Evolutionary conservation across 176 grass and related monocot genomes (phyloP).

Genomic region (Hyparrhenia diplandra): DNA sequence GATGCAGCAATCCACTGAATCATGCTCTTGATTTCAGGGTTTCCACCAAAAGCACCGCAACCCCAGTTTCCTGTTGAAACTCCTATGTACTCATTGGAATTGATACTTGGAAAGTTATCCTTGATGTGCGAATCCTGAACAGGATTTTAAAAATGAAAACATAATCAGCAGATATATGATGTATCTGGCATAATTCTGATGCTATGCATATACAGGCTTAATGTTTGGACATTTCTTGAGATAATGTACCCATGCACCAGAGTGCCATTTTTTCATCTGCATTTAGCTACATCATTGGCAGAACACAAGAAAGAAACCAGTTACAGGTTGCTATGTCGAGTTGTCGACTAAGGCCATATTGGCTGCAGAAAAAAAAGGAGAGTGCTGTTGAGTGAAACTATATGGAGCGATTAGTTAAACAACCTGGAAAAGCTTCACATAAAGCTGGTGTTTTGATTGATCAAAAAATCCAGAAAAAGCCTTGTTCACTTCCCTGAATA

Average conservation of each 20-base stretch:
- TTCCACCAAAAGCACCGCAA: conserved; percentile 85
- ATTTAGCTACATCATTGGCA: background rate
- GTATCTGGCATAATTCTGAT: background rate
- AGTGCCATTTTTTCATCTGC: background rate
- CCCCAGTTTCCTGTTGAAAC: conserved; percentile 98
- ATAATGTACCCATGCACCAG: background rate
- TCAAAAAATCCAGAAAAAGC: conserved; percentile 87
- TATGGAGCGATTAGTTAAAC: background rate
- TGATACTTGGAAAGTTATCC: conserved; percentile 20
- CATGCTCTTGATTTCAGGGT: conserved; percentile 93
- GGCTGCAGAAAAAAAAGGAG: background rate
- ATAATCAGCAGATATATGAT: background rate
- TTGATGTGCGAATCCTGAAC: conserved; percentile 31
- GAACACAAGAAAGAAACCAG: background rate
- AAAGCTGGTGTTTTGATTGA: conserved; percentile 39
- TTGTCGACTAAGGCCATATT: too few species aligned
- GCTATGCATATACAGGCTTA: background rate
- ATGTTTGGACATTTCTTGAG: background rate
- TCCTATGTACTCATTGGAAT: conserved; percentile 40
- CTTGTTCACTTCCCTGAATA: conserved; percentile 77
- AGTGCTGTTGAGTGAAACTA: background rate
- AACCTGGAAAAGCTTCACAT: conserved; percentile 50
- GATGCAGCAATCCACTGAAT: conserved; percentile 95
- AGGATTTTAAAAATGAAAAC: background rate
- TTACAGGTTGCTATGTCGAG: background rate